Evolutionary conservation across 257 asterid genomes (phyloP), one percentile per base, ranked within the genome.

Genomic region (Henckelia pumila): DNA sequence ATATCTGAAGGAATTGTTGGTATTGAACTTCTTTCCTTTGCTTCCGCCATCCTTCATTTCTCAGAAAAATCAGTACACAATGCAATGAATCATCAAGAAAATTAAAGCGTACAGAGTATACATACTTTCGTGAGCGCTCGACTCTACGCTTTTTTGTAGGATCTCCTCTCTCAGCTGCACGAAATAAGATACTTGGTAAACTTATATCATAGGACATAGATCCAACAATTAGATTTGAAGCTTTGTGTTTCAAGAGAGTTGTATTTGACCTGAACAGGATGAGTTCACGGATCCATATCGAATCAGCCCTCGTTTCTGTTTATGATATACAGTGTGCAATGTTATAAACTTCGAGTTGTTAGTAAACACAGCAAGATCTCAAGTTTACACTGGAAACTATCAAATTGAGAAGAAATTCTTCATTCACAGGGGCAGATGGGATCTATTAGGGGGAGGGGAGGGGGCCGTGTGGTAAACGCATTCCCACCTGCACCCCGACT

Each of bases 121-220:
- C 92, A 63, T 88, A 91, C 97, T 91, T 91, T 40, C 95, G 69
- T 53, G 95, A 91, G 61, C 96, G 78, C 79, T 91, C 97, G 69
- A 91, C 96, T 75, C 97, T 81, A 23, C 96, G 83, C 70, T 86
- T 91, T 71, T 91, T 91, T 5, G 96, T 86, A 6, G 96, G 95
- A 77, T 91, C 96, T 69, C 92, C 97, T 83, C 76, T 90, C 53
- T 91, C 92, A 60, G 47, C 97, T 88, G 96, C 78, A 78, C 56
- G 56, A 69, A 16, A 71, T 57, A 68, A 65, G 63, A 62, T 50
- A 7, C 73, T 81, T 56, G 77, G 74, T 63, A 76, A 62, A 0
- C 61, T 32, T 21, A 49, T 40, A n/a, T 8, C 24, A 56, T 32
- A 17, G 61, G 30, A 28, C 23, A 37, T 3, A 33, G 66, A 24